These are phyloP conservation scores for Royoungia palumana DNA, from an alignment of 768 basidiomycete genomes.

Conservation along the genomic window DNA sequence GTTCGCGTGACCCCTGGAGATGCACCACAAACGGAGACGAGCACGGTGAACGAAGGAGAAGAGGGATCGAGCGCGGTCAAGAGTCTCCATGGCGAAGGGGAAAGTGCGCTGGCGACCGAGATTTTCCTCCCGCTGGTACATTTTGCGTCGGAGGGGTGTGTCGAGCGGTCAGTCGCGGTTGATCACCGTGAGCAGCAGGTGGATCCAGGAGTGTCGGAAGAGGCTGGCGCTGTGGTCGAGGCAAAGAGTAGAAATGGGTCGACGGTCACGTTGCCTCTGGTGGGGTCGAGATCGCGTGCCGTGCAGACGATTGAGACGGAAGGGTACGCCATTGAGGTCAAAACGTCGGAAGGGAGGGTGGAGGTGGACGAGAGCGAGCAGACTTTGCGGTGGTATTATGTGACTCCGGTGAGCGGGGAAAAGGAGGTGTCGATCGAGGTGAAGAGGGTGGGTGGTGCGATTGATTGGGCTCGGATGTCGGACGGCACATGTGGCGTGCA, in stretches of 20 bases:
- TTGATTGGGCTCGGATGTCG: conserved; percentile 20
- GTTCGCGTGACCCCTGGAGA: too few species aligned
- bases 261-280: conserved; percentile 10
- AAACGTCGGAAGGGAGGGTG: conserved; percentile 46
- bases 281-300: background rate
- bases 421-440: conserved; percentile 41
- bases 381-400: conserved; percentile 50
- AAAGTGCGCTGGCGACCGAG: conserved; percentile 65
- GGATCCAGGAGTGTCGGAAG: background rate
- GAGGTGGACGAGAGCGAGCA: conserved; percentile 48
- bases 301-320: conserved; percentile 13
- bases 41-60: too few species aligned
- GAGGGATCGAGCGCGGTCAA: background rate
- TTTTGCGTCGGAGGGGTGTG: conserved; percentile 53
- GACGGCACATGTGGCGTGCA: background rate
- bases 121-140: conserved; percentile 90
- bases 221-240: background rate
- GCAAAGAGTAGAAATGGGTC: conserved; percentile 10
- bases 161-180: conserved; percentile 17
- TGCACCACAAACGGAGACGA: too few species aligned
- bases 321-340: conserved; percentile 40
- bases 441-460: conserved; percentile 39
- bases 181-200: background rate
- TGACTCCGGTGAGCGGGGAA: conserved; percentile 26
- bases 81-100: conserved; percentile 14